Percentiles rank a stretch among this genome's conserved stretches.
These are phyloP conservation scores for Globisporangium ultimum DNA, from an alignment of 352 stramenopile genomes.

Conservation along the genomic window DNA sequence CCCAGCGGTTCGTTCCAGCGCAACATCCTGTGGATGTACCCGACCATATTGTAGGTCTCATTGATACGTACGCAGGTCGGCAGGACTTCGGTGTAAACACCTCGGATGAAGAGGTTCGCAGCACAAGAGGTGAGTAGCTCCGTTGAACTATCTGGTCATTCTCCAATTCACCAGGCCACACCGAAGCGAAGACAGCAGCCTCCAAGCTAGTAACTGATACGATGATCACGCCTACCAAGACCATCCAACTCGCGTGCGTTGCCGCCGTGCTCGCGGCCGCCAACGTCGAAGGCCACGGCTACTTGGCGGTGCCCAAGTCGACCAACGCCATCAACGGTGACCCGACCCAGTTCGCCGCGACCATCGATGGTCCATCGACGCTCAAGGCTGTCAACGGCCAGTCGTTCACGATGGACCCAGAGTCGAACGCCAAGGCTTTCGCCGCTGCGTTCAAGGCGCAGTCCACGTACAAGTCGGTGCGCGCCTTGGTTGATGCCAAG, in stretches of 20 bases:
- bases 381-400: constrained; percentile 35
- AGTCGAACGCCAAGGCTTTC: constrained; percentile 24
- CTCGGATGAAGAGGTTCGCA: too few relatives aligned
- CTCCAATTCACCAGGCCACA: too few relatives aligned
- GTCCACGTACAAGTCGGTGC: constrained; percentile 40
- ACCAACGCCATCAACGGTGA: constrained; percentile 30
- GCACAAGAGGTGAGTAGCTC: too few relatives aligned
- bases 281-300: constrained; percentile 36
- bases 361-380: constrained; percentile 29
- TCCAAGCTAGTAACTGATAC: background rate
- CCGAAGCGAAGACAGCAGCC: too few relatives aligned
- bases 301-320: constrained; percentile 36
- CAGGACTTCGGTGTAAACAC: too few relatives aligned
- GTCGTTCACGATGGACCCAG: constrained; percentile 28
- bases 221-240: constrained; percentile 31
- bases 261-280: constrained; percentile 9
- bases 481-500: constrained; percentile 36
- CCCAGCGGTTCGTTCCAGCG: too few relatives aligned
- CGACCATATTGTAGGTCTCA: too few relatives aligned
- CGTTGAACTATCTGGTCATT: too few relatives aligned
- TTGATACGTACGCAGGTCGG: too few relatives aligned
- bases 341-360: constrained; percentile 36
- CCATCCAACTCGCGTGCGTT: constrained; percentile 14
- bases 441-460: constrained; percentile 20
- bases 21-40: too few relatives aligned